Evolutionary conservation across 129 eudicot species (phyloP).

Genomic region (Erigeron canadensis): DNA sequence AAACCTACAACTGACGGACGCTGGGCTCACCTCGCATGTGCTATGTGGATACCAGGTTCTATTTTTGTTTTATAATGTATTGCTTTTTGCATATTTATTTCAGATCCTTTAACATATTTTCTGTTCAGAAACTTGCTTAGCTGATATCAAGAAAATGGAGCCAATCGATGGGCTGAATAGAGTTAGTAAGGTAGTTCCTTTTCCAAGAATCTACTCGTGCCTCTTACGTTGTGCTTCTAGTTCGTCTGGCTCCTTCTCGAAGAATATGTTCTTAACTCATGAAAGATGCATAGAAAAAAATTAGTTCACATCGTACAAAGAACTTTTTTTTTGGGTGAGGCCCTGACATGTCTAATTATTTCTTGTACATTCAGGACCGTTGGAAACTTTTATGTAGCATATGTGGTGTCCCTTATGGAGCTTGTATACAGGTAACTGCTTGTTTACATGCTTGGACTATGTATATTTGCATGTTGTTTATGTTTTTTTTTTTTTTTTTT

Average conservation of each 20-base stretch:
- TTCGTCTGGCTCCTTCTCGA: background rate
- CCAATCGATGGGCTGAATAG: slow-evolving; percentile 92
- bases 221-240: background rate
- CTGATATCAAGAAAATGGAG: slow-evolving; percentile 93
- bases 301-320: slow-evolving; percentile 11
- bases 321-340: background rate
- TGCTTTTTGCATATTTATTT: slow-evolving; percentile 10
- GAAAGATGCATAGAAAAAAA: background rate
- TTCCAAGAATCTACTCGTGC: slow-evolving; percentile 2
- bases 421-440: slow-evolving; percentile 83
- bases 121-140: slow-evolving; percentile 86
- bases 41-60: slow-evolving; percentile 98
- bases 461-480: background rate
- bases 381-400: slow-evolving; percentile 98
- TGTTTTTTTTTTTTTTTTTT: background rate
- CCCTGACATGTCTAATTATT: background rate
- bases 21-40: slow-evolving; percentile 99
- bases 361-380: slow-evolving; percentile 62
- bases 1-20: slow-evolving; percentile 96
- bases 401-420: slow-evolving; percentile 93
- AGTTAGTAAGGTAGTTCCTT: slow-evolving; percentile 76
- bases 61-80: background rate
- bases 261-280: background rate
- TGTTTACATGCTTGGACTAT: slow-evolving; percentile 18
- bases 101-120: slow-evolving; percentile 19